These are phyloP conservation scores for Xerocomus cyaneibrunnescens DNA, from an alignment of 1,284 basidiomycete species.

Conservation along the genomic window DNA sequence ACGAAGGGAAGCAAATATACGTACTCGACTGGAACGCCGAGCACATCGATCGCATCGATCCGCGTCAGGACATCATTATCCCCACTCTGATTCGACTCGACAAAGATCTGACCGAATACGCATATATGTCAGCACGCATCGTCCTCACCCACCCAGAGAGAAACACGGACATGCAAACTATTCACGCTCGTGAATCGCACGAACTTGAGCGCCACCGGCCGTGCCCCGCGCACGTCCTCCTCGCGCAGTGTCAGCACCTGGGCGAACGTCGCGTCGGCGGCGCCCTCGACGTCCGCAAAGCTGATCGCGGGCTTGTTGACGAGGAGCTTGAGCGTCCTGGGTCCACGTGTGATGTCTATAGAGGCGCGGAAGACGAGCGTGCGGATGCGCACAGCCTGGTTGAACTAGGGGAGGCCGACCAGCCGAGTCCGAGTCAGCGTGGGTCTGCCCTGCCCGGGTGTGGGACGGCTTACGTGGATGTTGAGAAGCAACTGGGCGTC, in stretches of 20 bases:
- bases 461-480: slow-evolving; percentile 51
- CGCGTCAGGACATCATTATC: slow-evolving; percentile 63
- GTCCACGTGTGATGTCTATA: slow-evolving; percentile 51
- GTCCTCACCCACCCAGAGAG: not conserved
- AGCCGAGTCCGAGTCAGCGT: not conserved
- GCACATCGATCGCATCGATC: slow-evolving; percentile 75
- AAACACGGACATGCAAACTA: slow-evolving; percentile 60
- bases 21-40: slow-evolving; percentile 64
- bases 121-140: not conserved
- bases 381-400: slow-evolving; percentile 74
- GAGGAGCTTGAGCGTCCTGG: slow-evolving; percentile 65
- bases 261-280: slow-evolving; percentile 48
- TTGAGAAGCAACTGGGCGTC: slow-evolving; percentile 78
- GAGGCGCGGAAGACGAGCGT: slow-evolving; percentile 64
- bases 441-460: not conserved
- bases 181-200: slow-evolving; percentile 81
- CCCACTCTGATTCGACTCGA: slow-evolving; percentile 72
- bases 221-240: slow-evolving; percentile 56
- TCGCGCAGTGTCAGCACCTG: slow-evolving; percentile 55
- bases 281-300: slow-evolving; percentile 64
- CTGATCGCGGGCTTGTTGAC: slow-evolving; percentile 66
- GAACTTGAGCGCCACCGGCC: slow-evolving; percentile 61
- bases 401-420: slow-evolving; percentile 46
- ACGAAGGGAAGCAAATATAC: slow-evolving; percentile 26
- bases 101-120: slow-evolving; percentile 62